Evolutionary conservation across 805 yeast species (phyloP).

Genomic region (Yarrowia sp.): DNA sequence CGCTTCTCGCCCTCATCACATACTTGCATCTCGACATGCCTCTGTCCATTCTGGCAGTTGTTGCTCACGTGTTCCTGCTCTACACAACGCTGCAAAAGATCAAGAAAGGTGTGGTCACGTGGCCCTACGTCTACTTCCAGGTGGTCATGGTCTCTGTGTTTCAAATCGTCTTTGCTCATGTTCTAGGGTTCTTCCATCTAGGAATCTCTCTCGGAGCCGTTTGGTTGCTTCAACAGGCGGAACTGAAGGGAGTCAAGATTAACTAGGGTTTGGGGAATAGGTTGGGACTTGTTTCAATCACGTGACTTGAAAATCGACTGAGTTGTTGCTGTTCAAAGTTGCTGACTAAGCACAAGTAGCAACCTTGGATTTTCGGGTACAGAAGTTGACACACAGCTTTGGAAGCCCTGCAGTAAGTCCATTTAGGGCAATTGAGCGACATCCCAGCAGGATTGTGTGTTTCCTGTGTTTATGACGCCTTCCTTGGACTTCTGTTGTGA

Average conservation of each 20-base stretch:
- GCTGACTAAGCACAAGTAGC: too few species aligned
- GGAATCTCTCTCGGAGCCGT: background rate
- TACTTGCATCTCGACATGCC: constrained; percentile 19
- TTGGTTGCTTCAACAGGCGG: background rate
- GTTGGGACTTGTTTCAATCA: too few species aligned
- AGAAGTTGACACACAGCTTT: too few species aligned
- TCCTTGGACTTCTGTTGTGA: too few species aligned
- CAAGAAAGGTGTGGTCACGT: background rate
- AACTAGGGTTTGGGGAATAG: background rate
- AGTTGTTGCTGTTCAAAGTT: too few species aligned
- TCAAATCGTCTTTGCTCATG: constrained; percentile 16
- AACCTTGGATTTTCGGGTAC: too few species aligned
- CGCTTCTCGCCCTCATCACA: constrained; percentile 8
- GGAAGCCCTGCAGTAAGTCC: too few species aligned
- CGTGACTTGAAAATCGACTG: too few species aligned
- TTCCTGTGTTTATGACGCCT: too few species aligned
- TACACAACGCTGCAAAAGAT: constrained; percentile 5
- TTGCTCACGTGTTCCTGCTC: constrained; percentile 15
- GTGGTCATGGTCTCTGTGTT: constrained; percentile 9
- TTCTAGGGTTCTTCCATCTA: constrained; percentile 12
- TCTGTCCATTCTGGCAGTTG: constrained; percentile 3
- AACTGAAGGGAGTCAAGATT: background rate
- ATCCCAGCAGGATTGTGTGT: too few species aligned
- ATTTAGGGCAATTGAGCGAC: too few species aligned
- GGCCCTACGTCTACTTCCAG: constrained; percentile 16